Conservation (phyloP, 768 basidiomycete genomes). For the Kwoniella sp. region DNA sequence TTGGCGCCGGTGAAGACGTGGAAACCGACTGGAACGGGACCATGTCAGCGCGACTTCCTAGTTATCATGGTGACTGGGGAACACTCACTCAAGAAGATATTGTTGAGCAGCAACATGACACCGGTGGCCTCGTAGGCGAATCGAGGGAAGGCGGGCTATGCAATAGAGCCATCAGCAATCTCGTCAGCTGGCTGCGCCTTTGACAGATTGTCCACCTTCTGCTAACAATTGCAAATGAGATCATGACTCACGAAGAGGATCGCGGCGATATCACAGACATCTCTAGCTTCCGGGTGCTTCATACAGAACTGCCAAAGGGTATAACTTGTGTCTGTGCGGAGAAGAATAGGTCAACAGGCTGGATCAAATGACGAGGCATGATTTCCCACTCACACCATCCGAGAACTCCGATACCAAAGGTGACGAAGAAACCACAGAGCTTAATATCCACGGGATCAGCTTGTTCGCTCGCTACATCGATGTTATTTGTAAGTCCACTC, state of each 20-base stretch:
- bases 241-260: conserved; percentile 55
- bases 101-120: conserved; percentile 64
- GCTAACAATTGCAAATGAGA: too few species aligned
- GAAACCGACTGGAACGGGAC: conserved; percentile 37
- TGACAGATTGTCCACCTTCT: too few species aligned
- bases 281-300: conserved; percentile 61
- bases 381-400: conserved; percentile 42
- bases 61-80: too few species aligned
- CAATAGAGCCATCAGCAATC: background rate
- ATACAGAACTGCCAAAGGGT: conserved; percentile 62
- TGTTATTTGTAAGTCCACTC: background rate
- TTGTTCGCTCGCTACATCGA: background rate
- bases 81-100: conserved; percentile 58
- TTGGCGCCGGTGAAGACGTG: conserved; percentile 50
- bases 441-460: background rate
- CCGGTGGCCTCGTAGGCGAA: conserved; percentile 62
- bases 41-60: background rate
- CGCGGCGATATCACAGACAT: conserved; percentile 63
- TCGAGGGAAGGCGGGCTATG: conserved; percentile 59
- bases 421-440: conserved; percentile 46
- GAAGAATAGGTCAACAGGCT: conserved; percentile 1
- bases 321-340: conserved; percentile 59
- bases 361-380: background rate
- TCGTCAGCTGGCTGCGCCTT: too few species aligned
- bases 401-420: conserved; percentile 41